Evolutionary conservation across 768 basidiomycete genomes (phyloP).

Genomic region (Boletus rex-veris): DNA sequence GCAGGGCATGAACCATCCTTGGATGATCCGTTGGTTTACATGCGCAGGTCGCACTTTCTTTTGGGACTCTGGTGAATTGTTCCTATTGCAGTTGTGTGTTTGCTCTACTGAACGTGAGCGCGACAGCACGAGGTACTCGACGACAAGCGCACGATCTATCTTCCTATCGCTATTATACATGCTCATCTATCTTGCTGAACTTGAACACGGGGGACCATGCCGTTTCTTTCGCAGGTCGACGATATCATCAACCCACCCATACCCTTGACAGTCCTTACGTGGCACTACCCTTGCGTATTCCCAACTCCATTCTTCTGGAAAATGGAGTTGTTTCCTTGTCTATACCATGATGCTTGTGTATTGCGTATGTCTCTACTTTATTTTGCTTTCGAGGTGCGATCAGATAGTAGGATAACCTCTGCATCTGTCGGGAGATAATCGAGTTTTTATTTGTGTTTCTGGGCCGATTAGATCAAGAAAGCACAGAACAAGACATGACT

Average conservation of each 20-base stretch:
- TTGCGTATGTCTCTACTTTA: slow-evolving; percentile 30
- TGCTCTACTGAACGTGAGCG: background rate
- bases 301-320: slow-evolving; percentile 7
- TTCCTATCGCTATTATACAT: slow-evolving; percentile 32
- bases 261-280: slow-evolving; percentile 32
- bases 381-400: slow-evolving; percentile 20
- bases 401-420: slow-evolving; percentile 9
- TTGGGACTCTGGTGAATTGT: slow-evolving; percentile 24
- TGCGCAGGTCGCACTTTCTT: slow-evolving; percentile 30
- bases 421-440: slow-evolving; percentile 22
- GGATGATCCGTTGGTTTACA: slow-evolving; percentile 28
- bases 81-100: too few species aligned
- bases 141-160: slow-evolving; percentile 33
- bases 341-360: slow-evolving; percentile 30
- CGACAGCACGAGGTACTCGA: slow-evolving; percentile 28
- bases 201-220: slow-evolving; percentile 22
- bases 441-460: slow-evolving; percentile 15
- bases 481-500: background rate
- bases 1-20: slow-evolving; percentile 48
- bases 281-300: slow-evolving; percentile 12
- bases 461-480: too few species aligned
- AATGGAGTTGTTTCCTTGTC: slow-evolving; percentile 22
- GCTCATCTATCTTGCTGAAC: slow-evolving; percentile 32
- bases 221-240: slow-evolving; percentile 32
- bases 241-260: slow-evolving; percentile 26